Evolutionary conservation across 495 filamentous ascomycete species (phyloP), one percentile per base, ranked within the genome.

Genomic region (Lasiosphaeria hispida): DNA sequence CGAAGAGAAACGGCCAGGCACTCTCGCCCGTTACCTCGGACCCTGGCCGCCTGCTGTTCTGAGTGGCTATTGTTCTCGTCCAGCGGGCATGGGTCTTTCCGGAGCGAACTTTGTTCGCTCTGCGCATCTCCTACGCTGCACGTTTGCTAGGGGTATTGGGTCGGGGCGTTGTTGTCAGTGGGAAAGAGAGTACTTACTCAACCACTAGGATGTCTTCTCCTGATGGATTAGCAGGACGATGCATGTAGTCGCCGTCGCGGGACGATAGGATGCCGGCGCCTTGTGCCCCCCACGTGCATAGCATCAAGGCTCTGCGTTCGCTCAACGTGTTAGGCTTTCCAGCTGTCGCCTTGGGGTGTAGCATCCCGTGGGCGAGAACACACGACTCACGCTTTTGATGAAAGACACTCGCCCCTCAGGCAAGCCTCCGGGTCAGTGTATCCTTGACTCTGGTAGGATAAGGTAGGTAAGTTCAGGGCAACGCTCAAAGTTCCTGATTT

Each of bases 211-310:
- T 61, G 13, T 48, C 69, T 63, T 57, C 69, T 57, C 43, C 67
- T 57, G 71, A 61, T 42, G 60, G 68, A 44, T 76, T 78, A 53
- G 80, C 81, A 41, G 77, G 72, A 37, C 69, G 73, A 53, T 82
- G 75, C 39, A 75, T 62, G 55, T 73, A 67, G 15, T 66, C 68
- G 45, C 66, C 62, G 37, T 70, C 66, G 7, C 63, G 61, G 49
- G 69, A 68, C 39, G 75, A 78, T 19, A 85, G 64, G 48, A 72
- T 76, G 18, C 73, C 72, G 13, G 84, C 86, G 36, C 87, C 87
- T 39, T 77, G 69, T 48, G 78, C 68, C 48, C 87, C 86, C 87
- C 87, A 90, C 54, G 87, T 88, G 69, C 87, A 89, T 53, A 78
- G 76, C 43, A 86, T 70, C 18, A 85, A 67, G 19, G 78, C 75